Evolutionary conservation across 176 grass and related monocot genomes (phyloP).

Genomic region (Lolium rigidum): DNA sequence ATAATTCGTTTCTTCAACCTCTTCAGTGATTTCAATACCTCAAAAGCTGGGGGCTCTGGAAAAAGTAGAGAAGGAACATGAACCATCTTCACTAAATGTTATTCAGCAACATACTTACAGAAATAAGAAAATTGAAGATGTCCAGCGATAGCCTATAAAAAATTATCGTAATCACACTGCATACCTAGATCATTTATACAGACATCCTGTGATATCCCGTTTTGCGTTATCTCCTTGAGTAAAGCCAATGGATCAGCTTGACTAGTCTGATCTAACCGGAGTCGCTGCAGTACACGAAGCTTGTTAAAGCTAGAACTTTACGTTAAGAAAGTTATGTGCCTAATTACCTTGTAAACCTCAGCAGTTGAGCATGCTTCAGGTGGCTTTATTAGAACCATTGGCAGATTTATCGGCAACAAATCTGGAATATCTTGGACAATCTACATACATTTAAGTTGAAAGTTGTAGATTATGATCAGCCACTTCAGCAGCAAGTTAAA

Average conservation of each 20-base stretch:
- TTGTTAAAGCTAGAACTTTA: conserved; percentile 34
- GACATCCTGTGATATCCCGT: conserved; percentile 87
- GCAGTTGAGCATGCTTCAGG: conserved; percentile 90
- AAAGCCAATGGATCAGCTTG: conserved; percentile 67
- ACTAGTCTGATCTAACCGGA: conserved; percentile 79
- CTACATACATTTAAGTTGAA: conserved; percentile 49
- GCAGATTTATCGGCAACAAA: conserved; percentile 62
- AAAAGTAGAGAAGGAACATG: conserved; percentile 19
- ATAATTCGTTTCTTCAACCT: conserved; percentile 92
- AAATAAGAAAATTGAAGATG: conserved; percentile 18
- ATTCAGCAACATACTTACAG: conserved; percentile 28
- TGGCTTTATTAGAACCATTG: conserved; percentile 93
- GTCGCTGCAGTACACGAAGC: conserved; percentile 50
- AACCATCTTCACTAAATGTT: conserved; percentile 6
- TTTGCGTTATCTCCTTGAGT: conserved; percentile 76
- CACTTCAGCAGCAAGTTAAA: conserved; percentile 30
- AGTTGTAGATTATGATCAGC: conserved; percentile 26
- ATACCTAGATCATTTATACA: conserved; percentile 97
- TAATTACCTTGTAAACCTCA: conserved; percentile 95
- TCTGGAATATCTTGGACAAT: conserved; percentile 83
- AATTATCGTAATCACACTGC: conserved; percentile 2
- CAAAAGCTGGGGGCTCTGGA: conserved; percentile 94
- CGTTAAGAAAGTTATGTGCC: conserved; percentile 12
- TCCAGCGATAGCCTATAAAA: not conserved
- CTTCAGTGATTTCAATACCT: conserved; percentile 84